Conservation (phyloP, 164 flowering plant genomes). For the Santalum album region DNA sequence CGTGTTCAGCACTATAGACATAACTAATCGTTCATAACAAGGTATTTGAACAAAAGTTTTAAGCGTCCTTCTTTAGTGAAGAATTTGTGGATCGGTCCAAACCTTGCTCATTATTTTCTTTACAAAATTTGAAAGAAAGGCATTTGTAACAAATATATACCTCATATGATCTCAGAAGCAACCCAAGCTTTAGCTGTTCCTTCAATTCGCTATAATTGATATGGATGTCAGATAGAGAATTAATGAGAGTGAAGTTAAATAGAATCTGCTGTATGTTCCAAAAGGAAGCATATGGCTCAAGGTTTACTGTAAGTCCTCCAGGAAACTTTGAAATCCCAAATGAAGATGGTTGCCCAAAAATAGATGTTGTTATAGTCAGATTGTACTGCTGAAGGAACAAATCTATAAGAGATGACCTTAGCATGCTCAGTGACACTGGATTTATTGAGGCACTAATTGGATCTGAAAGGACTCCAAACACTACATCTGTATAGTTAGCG, state of each 20-base stretch:
- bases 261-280: constrained; percentile 41
- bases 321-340: constrained; percentile 65
- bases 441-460: constrained; percentile 38
- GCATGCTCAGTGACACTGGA: constrained; percentile 41
- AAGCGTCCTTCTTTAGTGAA: too few species aligned
- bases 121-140: too few species aligned
- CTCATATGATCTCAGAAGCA: constrained; percentile 52
- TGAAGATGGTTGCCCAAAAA: constrained; percentile 49
- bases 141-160: constrained; percentile 21
- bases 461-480: constrained; percentile 64
- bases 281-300: constrained; percentile 27
- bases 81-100: too few species aligned
- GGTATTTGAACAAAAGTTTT: too few species aligned
- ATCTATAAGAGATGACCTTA: constrained; percentile 51
- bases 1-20: too few species aligned
- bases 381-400: constrained; percentile 45
- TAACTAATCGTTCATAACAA: too few species aligned
- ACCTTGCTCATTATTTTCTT: too few species aligned
- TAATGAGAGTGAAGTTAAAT: constrained; percentile 63
- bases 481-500: constrained; percentile 53
- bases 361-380: constrained; percentile 47
- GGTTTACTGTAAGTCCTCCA: constrained; percentile 63
- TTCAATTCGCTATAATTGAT: constrained; percentile 37
- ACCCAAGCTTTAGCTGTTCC: constrained; percentile 51
- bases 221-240: constrained; percentile 48